These are phyloP conservation scores for Fusarium verrucosum DNA, from an alignment of 2,329 filamentous ascomycete genomes.

Conservation along the genomic window DNA sequence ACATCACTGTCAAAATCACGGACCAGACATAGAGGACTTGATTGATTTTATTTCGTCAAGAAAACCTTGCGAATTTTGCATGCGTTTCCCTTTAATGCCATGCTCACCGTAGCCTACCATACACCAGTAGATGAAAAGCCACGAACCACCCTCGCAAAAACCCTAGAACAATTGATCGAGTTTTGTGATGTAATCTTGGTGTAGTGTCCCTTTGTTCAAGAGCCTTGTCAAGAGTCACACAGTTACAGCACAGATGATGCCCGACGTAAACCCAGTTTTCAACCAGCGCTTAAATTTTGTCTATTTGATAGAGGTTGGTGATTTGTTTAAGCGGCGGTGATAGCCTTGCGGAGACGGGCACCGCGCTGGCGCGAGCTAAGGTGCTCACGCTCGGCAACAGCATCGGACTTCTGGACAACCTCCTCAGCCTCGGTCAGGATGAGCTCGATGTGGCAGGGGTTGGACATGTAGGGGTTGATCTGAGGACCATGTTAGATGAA, in stretches of 20 bases:
- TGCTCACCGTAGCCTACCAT: constrained; percentile 53
- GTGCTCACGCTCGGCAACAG: constrained; percentile 77
- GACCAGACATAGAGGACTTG: constrained; percentile 41
- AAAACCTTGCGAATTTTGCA: constrained; percentile 51
- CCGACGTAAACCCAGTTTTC: constrained; percentile 39
- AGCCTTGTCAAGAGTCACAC: constrained; percentile 32
- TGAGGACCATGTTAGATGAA: constrained; percentile 51
- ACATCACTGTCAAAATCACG: constrained; percentile 4
- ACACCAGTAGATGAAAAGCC: constrained; percentile 54
- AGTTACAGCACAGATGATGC: constrained; percentile 36
- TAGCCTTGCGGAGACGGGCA: constrained; percentile 69
- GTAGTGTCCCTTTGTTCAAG: constrained; percentile 23
- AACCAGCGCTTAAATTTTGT: constrained; percentile 42
- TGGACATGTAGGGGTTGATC: constrained; percentile 99
- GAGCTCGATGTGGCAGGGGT: constrained; percentile 99
- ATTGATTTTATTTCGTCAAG: constrained; percentile 53
- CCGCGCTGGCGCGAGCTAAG: constrained; percentile 95
- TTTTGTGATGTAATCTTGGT: constrained; percentile 32
- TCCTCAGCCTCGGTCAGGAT: constrained; percentile 99
- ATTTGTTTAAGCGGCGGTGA: constrained; percentile 67
- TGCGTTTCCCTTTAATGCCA: constrained; percentile 53
- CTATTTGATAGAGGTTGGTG: constrained; percentile 30
- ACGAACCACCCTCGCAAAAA: constrained; percentile 49
- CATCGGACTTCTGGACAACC: constrained; percentile 92
- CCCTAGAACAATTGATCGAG: constrained; percentile 43